A percentile compares a stretch with the other conserved stretches of the same genome.
These are phyloP conservation scores for Melampsora americana DNA, from an alignment of 1,284 basidiomycete genomes.

Conservation along the genomic window DNA sequence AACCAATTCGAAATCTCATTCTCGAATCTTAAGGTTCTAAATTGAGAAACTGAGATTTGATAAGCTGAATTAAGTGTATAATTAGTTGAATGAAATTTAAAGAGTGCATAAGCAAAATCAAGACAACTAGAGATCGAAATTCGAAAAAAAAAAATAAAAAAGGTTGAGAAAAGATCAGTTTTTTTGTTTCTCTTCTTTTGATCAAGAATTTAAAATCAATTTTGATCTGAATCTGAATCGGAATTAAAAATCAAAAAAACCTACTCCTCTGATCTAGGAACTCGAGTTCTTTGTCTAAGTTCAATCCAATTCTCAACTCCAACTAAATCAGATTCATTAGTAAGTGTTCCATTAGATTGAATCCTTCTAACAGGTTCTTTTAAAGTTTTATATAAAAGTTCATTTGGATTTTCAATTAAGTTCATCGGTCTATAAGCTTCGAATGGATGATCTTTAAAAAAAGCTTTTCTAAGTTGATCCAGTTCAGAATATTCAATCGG, in stretches of 20 bases:
- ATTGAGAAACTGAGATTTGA: conserved; percentile 35
- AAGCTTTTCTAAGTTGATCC: conserved; percentile 31
- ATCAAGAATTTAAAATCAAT: too few relatives aligned
- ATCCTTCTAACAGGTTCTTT: not conserved
- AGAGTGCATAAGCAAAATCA: conserved; percentile 27
- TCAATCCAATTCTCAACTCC: conserved; percentile 9
- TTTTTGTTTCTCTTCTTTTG: too few relatives aligned
- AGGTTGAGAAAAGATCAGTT: not conserved
- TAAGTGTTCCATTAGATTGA: not conserved
- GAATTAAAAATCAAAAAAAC: not conserved
- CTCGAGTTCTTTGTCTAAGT: conserved; percentile 17
- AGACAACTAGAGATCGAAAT: conserved; percentile 43
- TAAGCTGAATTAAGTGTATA: conserved; percentile 40
- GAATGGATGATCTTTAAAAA: conserved; percentile 43
- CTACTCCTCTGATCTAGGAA: conserved; percentile 37
- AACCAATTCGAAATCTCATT: conserved; percentile 23
- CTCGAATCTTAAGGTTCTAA: conserved; percentile 38
- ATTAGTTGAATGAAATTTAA: not conserved
- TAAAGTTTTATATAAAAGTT: not conserved
- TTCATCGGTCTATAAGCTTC: conserved; percentile 37
- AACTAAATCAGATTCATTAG: not conserved
- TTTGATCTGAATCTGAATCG: too few relatives aligned
- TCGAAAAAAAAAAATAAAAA: not conserved
- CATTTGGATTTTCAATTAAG: conserved; percentile 19
- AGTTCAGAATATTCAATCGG: conserved; percentile 17